Evolutionary conservation across 306 rosid genomes (phyloP), one percentile per base, ranked within the genome.

Genomic region (Castanopsis chinensis): DNA sequence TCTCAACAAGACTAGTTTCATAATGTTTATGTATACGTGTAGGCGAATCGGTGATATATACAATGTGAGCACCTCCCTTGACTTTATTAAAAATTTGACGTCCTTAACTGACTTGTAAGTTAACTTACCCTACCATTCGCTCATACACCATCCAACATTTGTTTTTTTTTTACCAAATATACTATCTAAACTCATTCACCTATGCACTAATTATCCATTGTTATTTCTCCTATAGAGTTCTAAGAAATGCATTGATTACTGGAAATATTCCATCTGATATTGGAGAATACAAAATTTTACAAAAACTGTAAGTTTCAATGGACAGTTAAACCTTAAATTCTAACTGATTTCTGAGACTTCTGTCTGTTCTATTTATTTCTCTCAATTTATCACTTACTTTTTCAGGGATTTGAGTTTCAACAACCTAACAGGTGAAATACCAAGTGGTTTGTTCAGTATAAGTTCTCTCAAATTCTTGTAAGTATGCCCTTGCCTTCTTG

Each of bases 401-500:
- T 72, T 51, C 72, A 82, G 85, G 72, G 76, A 82, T 77, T 67
- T 82, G 72, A 68, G 82, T 78, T 78, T 77, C 76, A 82, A 82
- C 69, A 77, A 82, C 32, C 4, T 82, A 57, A 73, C 75, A 27
- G 85, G 85, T 32, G 56, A 45, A 74, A 30, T 82, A 10, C 85
- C 85, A 54, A 56, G 75, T 78, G 57, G 32, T n/a, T 72, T 82
- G 23, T 78, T 82, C 72, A 73, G 18, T 55, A 45, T 65, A 78
- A 43, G 56, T 55, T 43, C 65, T 43, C 85, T 82, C n/a, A 9
- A 63, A 64, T 28, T 0, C 20, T 57, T 82, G 85, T 82, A 77
- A 83, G 20, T 51, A 64, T 54, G 19, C 30, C 30, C 20, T 33
- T 54, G 13, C 33, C 0, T 7, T 45, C 54, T 73, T 19, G 28